Conservation (phyloP, 2,329 filamentous ascomycete species). For the Alternaria metachromatica region DNA sequence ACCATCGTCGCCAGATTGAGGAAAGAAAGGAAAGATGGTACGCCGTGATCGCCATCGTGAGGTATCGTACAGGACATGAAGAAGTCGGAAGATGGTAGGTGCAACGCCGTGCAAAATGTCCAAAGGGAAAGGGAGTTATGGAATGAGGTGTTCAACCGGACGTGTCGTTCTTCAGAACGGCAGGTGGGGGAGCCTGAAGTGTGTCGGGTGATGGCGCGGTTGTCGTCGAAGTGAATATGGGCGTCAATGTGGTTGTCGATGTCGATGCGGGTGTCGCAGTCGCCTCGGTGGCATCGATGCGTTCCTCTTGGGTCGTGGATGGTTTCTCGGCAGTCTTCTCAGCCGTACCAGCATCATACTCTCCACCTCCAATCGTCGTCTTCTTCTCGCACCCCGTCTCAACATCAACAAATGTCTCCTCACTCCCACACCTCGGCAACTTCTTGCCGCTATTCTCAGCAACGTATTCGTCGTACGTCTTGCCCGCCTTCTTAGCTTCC, state of each 20-base stretch:
- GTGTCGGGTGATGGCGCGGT: not conserved
- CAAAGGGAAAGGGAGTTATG: not conserved
- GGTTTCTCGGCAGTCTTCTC: not conserved
- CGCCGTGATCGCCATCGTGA: not conserved
- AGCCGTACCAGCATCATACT: not conserved
- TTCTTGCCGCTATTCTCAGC: slow-evolving; percentile 33
- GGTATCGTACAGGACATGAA: slow-evolving; percentile 1
- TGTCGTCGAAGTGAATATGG: not conserved
- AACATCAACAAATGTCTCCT: slow-evolving; percentile 35
- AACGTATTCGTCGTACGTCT: slow-evolving; percentile 63
- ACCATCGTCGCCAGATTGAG: not conserved
- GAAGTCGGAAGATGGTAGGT: not conserved
- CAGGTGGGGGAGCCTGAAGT: not conserved
- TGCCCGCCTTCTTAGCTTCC: slow-evolving; percentile 59
- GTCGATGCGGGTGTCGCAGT: not conserved
- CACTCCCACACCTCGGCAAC: slow-evolving; percentile 26
- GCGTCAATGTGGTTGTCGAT: not conserved
- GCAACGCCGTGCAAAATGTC: not conserved
- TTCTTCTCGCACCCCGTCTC: slow-evolving; percentile 24
- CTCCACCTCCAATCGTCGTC: not conserved
- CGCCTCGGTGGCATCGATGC: not conserved
- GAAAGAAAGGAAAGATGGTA: not conserved
- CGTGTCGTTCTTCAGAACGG: not conserved
- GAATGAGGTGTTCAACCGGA: not conserved
- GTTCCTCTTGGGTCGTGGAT: not conserved